Conservation (phyloP, 2,329 filamentous ascomycete species). For the Aspergillus persii region DNA sequence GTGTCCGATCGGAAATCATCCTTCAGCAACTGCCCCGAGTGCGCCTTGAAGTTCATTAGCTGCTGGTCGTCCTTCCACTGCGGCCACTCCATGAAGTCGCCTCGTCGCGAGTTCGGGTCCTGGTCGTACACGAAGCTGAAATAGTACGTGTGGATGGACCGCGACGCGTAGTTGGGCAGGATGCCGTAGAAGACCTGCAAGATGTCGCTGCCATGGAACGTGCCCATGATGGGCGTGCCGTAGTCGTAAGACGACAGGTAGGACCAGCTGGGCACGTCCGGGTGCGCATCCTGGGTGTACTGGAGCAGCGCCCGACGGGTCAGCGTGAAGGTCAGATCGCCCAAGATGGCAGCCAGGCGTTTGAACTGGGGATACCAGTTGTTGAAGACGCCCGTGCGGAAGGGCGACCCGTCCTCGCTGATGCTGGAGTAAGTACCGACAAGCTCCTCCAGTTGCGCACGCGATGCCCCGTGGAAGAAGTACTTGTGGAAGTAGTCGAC, state of each 20-base stretch:
- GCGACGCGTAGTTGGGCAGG: slow-evolving; percentile 60
- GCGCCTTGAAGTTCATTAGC: slow-evolving; percentile 51
- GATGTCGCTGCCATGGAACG: slow-evolving; percentile 70
- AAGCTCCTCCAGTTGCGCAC: slow-evolving; percentile 52
- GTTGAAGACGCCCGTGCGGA: slow-evolving; percentile 67
- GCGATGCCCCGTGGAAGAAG: slow-evolving; percentile 60
- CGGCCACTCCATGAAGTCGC: slow-evolving; percentile 51
- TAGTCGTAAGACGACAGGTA: slow-evolving; percentile 73
- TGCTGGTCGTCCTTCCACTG: slow-evolving; percentile 52
- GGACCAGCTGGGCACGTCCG: slow-evolving; percentile 66
- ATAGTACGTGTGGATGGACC: slow-evolving; percentile 66
- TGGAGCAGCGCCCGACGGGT: slow-evolving; percentile 65
- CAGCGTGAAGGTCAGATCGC: slow-evolving; percentile 73
- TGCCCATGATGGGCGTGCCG: slow-evolving; percentile 69
- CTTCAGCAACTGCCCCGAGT: slow-evolving; percentile 36
- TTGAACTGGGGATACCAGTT: slow-evolving; percentile 75
- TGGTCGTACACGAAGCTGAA: slow-evolving; percentile 68
- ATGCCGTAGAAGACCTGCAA: slow-evolving; percentile 67
- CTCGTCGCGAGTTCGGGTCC: slow-evolving; percentile 62
- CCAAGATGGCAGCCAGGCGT: slow-evolving; percentile 70
- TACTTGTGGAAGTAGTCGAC: slow-evolving; percentile 59
- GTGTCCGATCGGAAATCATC: slow-evolving; percentile 52
- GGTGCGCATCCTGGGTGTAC: slow-evolving; percentile 46
- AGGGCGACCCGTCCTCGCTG: slow-evolving; percentile 64
- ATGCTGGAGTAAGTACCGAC: slow-evolving; percentile 63